These are phyloP conservation scores for Coemansia sp. DNA, from an alignment of 192 early-diverging fungal genomes.

Conservation along the genomic window DNA sequence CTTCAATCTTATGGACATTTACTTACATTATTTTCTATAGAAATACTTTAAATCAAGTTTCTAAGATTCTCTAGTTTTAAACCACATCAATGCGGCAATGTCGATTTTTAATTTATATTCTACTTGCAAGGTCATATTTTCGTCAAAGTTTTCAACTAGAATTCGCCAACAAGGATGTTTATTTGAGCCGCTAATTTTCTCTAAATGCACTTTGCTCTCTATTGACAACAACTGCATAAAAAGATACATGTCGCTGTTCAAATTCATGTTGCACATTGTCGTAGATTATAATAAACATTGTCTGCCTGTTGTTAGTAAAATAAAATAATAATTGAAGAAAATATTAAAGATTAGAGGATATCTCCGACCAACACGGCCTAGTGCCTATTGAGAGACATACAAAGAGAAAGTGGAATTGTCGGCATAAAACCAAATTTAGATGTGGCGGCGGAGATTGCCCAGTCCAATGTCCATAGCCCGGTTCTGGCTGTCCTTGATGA, in stretches of 20 bases:
- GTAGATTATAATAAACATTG: background rate
- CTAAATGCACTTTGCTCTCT: background rate
- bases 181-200: no score
- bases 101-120: background rate
- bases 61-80: no score
- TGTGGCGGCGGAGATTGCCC: slow-evolving; percentile 42
- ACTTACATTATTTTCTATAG: no score
- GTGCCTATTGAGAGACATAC: background rate
- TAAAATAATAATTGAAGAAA: slow-evolving; percentile 4
- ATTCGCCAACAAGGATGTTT: no score
- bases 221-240: background rate
- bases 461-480: slow-evolving; percentile 50
- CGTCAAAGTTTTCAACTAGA: no score
- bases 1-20: background rate
- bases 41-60: no score
- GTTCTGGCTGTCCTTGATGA: slow-evolving; percentile 47
- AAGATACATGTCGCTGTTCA: background rate
- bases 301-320: slow-evolving; percentile 11
- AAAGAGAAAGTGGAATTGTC: background rate
- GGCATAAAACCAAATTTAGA: slow-evolving; percentile 3
- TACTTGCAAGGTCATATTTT: no score
- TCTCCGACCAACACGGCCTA: background rate
- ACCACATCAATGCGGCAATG: background rate
- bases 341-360: slow-evolving; percentile 3
- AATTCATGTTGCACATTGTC: background rate